These are phyloP conservation scores for Nakazawaea holstii DNA, from an alignment of 805 yeast species.

Conservation along the genomic window DNA sequence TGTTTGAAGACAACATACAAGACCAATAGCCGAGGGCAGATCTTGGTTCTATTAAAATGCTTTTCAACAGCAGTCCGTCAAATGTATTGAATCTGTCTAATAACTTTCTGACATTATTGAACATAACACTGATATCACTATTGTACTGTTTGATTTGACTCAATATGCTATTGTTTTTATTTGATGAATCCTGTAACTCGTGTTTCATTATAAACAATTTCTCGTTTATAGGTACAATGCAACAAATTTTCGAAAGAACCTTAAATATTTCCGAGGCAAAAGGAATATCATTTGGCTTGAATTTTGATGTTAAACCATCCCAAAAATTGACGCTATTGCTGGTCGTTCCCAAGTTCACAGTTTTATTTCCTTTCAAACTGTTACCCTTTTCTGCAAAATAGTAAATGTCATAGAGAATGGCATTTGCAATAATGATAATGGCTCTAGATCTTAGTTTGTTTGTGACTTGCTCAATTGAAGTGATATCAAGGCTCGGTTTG, in stretches of 20 bases:
- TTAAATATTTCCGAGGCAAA: constrained; percentile 7
- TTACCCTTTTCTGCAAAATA: constrained; percentile 34
- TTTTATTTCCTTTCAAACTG: constrained; percentile 17
- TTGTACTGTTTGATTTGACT: not conserved
- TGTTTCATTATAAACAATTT: not conserved
- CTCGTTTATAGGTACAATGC: constrained; percentile 5
- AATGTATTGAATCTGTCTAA: not conserved
- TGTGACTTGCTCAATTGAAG: not conserved
- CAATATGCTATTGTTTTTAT: not conserved
- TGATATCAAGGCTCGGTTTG: not conserved
- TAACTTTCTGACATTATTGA: not conserved
- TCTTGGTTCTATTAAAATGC: constrained; percentile 32
- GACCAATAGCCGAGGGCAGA: constrained; percentile 68
- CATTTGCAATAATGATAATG: constrained; percentile 31
- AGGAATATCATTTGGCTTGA: constrained; percentile 2
- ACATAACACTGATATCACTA: not conserved
- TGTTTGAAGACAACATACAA: constrained; percentile 60
- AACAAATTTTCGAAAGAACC: constrained; percentile 4
- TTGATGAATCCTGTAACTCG: not conserved
- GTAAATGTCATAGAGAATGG: constrained; percentile 42
- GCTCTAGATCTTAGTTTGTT: constrained; percentile 15
- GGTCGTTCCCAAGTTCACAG: not conserved
- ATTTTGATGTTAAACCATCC: not conserved
- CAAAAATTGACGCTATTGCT: constrained; percentile 4
- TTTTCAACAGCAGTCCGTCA: constrained; percentile 20